Conservation (phyloP, 768 basidiomycete species). For the Galerina marginata region DNA sequence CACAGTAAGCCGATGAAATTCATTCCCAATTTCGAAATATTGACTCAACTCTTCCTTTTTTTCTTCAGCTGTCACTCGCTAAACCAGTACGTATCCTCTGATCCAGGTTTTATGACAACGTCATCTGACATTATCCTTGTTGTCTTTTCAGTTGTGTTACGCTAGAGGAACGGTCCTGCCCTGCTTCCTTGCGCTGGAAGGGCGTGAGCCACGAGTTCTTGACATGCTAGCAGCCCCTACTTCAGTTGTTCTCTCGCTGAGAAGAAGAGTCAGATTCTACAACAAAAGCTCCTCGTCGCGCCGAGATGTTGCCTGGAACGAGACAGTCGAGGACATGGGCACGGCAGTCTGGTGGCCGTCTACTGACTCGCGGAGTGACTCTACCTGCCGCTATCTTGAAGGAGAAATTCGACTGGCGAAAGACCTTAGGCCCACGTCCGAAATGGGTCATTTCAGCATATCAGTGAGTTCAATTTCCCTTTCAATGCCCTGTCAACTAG, state of each 20-base stretch:
- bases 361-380: constrained; percentile 30
- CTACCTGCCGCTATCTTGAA: constrained; percentile 47
- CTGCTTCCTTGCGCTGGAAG: constrained; percentile 48
- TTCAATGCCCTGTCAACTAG: not conserved
- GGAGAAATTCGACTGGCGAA: constrained; percentile 59
- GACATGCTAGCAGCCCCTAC: constrained; percentile 48
- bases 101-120: not conserved
- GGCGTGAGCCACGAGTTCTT: constrained; percentile 41
- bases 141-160: constrained; percentile 43
- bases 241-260: constrained; percentile 43
- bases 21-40: not conserved
- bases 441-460: constrained; percentile 57
- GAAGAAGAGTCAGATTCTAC: constrained; percentile 49
- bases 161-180: constrained; percentile 56
- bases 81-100: constrained; percentile 43
- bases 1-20: constrained; percentile 37
- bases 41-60: constrained; percentile 2
- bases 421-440: constrained; percentile 54
- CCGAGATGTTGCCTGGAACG: constrained; percentile 49
- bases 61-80: constrained; percentile 46
- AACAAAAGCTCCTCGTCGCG: constrained; percentile 40
- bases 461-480: constrained; percentile 41
- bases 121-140: constrained; percentile 15
- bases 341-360: constrained; percentile 57
- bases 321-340: constrained; percentile 48